Evolutionary conservation across 176 grass and related monocot species (phyloP), one percentile per base, ranked within the genome.

Genomic region (Hsuehochloa calcarea): DNA sequence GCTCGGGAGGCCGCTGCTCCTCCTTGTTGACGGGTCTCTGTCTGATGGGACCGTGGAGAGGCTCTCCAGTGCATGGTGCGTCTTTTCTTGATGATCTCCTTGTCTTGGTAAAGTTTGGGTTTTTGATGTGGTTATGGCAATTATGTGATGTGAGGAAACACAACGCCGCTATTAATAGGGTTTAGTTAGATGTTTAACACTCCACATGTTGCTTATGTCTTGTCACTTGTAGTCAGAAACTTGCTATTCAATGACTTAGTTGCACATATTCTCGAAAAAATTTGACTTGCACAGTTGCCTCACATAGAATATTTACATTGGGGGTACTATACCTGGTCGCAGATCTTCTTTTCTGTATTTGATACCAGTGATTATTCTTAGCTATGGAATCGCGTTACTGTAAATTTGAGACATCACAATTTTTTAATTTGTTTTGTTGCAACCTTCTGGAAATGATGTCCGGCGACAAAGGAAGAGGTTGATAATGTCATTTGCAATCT

Each of bases 51-150:
- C 84, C 3, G 20, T 34, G 20, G 87, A 94, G 65, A 86, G 75
- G 82, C 82, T 97, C 64, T 82, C 74, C 81, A 85, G 74, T 87
- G 94, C 94, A 31, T 97, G 94, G 94, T 97, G 79, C 62, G 77
- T 90, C 37, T 14, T 80, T 85, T 65, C 70, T 86, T 72, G 73
- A 65, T 66, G 68, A 56, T 82, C 61, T 85, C 47, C 34, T 82
- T 80, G 25, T 3, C 5, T 56, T 47, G 9, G 14, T 56, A 46
- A 55, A 80, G 27, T 12, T 82, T 40, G 19, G 74, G 63, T 76
- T 72, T 75, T 82, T 74, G 8, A 37, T 89, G 22, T 83, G 4
- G 12, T 47, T 16, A 75, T 75, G 63, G 17, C n/a, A 38, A 69
- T 59, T 51, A 13, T 54, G 35, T 27, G 51, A 54, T 80, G 16